phyloP scores from a whole-genome alignment of 2,329 filamentous ascomycete genomes.

The Fusarium keratoplasticum region DNA sequence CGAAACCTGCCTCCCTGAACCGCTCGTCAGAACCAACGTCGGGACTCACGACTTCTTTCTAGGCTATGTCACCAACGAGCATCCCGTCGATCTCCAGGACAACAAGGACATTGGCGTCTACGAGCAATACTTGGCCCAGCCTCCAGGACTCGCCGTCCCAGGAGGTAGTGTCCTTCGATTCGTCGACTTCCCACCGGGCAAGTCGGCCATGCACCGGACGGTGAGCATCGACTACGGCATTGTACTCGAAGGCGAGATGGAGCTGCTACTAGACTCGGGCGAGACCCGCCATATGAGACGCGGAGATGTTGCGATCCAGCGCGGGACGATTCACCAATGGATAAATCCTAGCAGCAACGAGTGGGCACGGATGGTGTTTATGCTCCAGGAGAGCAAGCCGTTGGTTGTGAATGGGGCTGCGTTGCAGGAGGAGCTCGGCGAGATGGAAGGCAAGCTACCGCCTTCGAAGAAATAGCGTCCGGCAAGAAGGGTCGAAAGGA shows the following conservation, averaged over 20 bases:
- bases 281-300: slow-evolving; percentile 55
- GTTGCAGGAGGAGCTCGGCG: slow-evolving; percentile 31
- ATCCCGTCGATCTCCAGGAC: slow-evolving; percentile 18
- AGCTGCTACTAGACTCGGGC: slow-evolving; percentile 62
- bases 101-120: slow-evolving; percentile 30
- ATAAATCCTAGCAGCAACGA: slow-evolving; percentile 56
- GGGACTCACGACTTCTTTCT: slow-evolving; percentile 35
- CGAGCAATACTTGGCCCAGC: slow-evolving; percentile 13
- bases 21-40: slow-evolving; percentile 14
- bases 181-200: slow-evolving; percentile 59
- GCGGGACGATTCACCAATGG: slow-evolving; percentile 68
- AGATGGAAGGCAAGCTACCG: slow-evolving; percentile 18
- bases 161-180: slow-evolving; percentile 58
- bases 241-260: slow-evolving; percentile 65
- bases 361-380: slow-evolving; percentile 59
- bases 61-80: slow-evolving; percentile 29
- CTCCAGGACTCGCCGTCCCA: slow-evolving; percentile 42
- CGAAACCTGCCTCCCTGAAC: slow-evolving; percentile 25
- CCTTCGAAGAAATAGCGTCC: slow-evolving; percentile 4
- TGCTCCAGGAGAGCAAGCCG: slow-evolving; percentile 45
- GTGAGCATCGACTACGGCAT: slow-evolving; percentile 67
- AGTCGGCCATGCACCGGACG: slow-evolving; percentile 56
- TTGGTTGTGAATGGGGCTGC: slow-evolving; percentile 16
- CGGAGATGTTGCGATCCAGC: slow-evolving; percentile 67
- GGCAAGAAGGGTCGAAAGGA: neutral